These are phyloP conservation scores for Hevea brasiliensis DNA, from an alignment of 345 rosid genomes.

Conservation along the genomic window DNA sequence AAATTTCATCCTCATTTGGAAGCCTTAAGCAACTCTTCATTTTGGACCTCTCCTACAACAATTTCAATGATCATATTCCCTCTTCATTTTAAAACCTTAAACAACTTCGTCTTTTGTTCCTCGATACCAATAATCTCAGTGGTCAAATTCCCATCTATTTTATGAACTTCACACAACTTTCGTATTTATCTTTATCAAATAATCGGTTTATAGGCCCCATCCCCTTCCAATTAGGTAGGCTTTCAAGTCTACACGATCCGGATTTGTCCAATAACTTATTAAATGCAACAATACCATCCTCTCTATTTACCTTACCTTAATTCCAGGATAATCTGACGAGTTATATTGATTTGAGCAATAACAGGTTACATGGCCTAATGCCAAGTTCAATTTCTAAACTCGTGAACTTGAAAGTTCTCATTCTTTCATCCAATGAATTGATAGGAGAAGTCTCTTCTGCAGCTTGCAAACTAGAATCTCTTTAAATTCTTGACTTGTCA, in stretches of 20 bases:
- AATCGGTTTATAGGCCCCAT: too few relatives aligned
- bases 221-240: too few relatives aligned
- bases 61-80: neutral
- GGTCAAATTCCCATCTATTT: neutral
- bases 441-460: neutral
- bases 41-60: neutral
- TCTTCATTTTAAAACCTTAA: neutral
- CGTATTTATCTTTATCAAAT: neutral
- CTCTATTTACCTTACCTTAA: neutral
- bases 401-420: neutral
- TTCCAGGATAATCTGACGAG: neutral
- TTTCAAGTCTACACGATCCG: too few relatives aligned
- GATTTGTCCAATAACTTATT: too few relatives aligned
- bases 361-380: slow-evolving; percentile 16
- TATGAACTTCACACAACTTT: neutral
- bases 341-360: neutral
- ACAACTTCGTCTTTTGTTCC: neutral
- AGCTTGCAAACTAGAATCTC: neutral
- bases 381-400: slow-evolving; percentile 12
- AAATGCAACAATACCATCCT: neutral
- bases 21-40: neutral
- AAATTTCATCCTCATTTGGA: neutral
- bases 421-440: neutral
- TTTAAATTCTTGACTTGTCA: slow-evolving; percentile 17
- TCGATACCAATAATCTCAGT: neutral